These are phyloP conservation scores for Acanthamoeba triangularis DNA, from an alignment of 208 protist genomes.

Conservation along the genomic window DNA sequence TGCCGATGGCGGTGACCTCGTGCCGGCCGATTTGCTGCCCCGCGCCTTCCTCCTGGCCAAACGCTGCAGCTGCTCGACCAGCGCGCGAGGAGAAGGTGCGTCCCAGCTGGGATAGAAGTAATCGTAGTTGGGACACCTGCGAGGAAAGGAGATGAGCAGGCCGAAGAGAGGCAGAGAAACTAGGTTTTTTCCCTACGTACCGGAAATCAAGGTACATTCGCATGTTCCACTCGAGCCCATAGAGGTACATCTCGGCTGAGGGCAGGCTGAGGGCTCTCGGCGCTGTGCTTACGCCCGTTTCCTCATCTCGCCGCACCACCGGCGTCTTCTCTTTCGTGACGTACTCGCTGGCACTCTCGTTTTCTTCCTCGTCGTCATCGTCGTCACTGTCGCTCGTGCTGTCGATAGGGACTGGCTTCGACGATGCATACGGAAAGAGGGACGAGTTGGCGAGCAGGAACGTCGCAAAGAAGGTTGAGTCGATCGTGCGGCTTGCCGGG, in stretches of 20 bases:
- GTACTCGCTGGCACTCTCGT: not conserved
- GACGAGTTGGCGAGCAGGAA: conserved; percentile 36
- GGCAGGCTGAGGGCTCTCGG: not conserved
- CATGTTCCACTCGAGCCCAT: conserved; percentile 55
- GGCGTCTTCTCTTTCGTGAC: not conserved
- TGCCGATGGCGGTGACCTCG: not conserved
- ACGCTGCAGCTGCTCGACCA: not conserved
- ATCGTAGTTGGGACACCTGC: conserved; percentile 55
- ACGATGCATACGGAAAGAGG: not conserved
- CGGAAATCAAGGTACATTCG: conserved; percentile 45
- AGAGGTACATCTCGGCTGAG: not conserved
- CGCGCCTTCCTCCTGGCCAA: not conserved
- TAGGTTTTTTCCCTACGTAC: not conserved
- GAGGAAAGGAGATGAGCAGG: not conserved
- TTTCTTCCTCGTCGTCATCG: not conserved
- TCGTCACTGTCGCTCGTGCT: not conserved
- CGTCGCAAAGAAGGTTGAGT: not conserved
- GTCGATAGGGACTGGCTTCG: no score
- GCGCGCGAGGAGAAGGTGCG: not conserved
- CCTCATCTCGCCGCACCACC: not conserved
- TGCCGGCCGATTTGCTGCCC: not conserved
- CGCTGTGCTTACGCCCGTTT: not conserved
- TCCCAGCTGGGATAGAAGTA: conserved; percentile 55
- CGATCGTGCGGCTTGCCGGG: not conserved
- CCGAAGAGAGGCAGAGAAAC: not conserved